A percentile compares a stretch with the other conserved stretches of the same genome.
Evolutionary conservation across 306 rosid genomes (phyloP).

Genomic region (Rosa multiflora): DNA sequence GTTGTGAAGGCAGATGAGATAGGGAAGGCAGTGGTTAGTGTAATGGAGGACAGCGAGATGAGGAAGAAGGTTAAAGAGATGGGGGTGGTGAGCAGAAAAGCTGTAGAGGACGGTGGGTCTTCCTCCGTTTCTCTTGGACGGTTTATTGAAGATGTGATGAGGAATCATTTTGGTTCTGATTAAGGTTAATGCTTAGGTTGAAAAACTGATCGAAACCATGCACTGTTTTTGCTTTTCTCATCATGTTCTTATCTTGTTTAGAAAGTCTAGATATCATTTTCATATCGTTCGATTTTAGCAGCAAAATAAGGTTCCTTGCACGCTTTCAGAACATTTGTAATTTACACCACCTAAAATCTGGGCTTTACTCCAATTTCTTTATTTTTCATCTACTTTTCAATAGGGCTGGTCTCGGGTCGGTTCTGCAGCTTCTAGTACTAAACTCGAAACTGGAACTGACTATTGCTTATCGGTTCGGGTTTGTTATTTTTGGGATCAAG

Average conservation of each 20-base stretch:
- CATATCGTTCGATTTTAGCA: background rate
- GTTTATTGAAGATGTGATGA: slow-evolving; percentile 11
- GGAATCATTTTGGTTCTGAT: background rate
- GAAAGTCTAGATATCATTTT: background rate
- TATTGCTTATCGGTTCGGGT: too few species aligned
- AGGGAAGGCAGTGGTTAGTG: slow-evolving; percentile 30
- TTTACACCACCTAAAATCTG: background rate
- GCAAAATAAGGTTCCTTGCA: background rate
- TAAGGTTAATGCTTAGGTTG: background rate
- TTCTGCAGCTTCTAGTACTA: too few species aligned
- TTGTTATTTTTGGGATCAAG: too few species aligned
- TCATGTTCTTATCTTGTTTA: background rate
- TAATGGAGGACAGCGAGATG: slow-evolving; percentile 39
- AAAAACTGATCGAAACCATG: background rate
- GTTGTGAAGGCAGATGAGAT: slow-evolving; percentile 53
- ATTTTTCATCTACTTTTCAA: too few species aligned
- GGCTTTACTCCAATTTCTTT: too few species aligned
- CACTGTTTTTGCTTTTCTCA: background rate
- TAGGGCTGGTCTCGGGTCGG: too few species aligned
- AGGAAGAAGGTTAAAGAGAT: slow-evolving; percentile 45
- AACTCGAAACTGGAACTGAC: too few species aligned
- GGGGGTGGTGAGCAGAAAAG: slow-evolving; percentile 37
- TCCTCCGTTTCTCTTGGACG: slow-evolving; percentile 7
- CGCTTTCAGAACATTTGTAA: too few species aligned
- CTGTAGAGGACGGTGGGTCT: slow-evolving; percentile 41